phyloP scores from a whole-genome alignment of 768 basidiomycete genomes.

The Tremella mesenterica region DNA sequence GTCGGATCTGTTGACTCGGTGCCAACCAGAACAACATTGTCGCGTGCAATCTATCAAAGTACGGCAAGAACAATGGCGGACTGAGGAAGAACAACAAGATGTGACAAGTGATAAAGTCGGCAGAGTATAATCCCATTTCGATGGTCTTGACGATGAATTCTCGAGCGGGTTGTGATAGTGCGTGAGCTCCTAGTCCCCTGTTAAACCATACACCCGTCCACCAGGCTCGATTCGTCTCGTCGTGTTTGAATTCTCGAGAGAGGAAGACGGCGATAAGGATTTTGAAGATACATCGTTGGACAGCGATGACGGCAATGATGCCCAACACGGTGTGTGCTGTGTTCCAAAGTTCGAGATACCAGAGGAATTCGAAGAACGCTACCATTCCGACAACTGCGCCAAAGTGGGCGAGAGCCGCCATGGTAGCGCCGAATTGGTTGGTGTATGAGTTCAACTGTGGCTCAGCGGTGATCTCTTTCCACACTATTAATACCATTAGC shows the following conservation, averaged over 20 bases:
- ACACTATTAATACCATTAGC: background rate
- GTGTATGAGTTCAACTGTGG: slow-evolving; percentile 51
- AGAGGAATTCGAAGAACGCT: slow-evolving; percentile 89
- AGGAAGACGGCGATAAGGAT: slow-evolving; percentile 86
- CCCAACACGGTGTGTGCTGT: slow-evolving; percentile 87
- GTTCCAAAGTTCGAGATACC: slow-evolving; percentile 60
- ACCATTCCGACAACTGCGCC: slow-evolving; percentile 68
- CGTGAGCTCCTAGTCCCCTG: slow-evolving; percentile 77
- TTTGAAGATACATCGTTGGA: slow-evolving; percentile 90
- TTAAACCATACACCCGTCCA: slow-evolving; percentile 93
- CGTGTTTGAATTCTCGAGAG: slow-evolving; percentile 97
- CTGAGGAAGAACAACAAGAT: slow-evolving; percentile 83
- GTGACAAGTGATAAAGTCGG: slow-evolving; percentile 62
- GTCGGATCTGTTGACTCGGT: slow-evolving; percentile 43
- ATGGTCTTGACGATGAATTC: slow-evolving; percentile 98
- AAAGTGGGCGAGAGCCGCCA: slow-evolving; percentile 81
- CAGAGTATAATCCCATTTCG: slow-evolving; percentile 89
- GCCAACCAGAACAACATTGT: slow-evolving; percentile 85
- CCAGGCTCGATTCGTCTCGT: slow-evolving; percentile 97
- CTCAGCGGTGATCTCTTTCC: too few relatives aligned
- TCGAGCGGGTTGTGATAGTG: slow-evolving; percentile 94
- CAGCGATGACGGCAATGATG: slow-evolving; percentile 72
- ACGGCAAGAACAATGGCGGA: slow-evolving; percentile 79
- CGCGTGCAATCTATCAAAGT: slow-evolving; percentile 82
- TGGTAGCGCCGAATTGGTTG: slow-evolving; percentile 82